phyloP scores from a whole-genome alignment of 805 yeast species.

The Suhomyces xylopsoci region DNA sequence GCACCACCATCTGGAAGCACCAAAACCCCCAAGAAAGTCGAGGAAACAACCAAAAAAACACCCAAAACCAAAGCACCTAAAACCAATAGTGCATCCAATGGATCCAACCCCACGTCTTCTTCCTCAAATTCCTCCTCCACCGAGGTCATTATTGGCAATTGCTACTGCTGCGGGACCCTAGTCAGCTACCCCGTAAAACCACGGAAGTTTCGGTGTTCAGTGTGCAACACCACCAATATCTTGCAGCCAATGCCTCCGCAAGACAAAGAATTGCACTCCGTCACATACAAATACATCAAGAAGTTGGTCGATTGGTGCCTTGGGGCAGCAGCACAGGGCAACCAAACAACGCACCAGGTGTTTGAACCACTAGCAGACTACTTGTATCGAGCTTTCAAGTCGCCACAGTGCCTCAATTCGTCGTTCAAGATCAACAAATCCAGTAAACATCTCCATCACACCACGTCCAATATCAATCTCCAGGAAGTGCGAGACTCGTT shows the following conservation, averaged over 20 bases:
- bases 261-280: not conserved
- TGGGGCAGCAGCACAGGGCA: slow-evolving; percentile 10
- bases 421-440: slow-evolving; percentile 47
- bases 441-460: slow-evolving; percentile 34
- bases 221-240: slow-evolving; percentile 53
- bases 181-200: slow-evolving; percentile 27
- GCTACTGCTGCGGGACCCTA: slow-evolving; percentile 39
- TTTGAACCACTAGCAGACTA: slow-evolving; percentile 52
- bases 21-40: not conserved
- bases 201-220: slow-evolving; percentile 54
- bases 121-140: not conserved
- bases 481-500: slow-evolving; percentile 48
- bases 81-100: not conserved
- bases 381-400: slow-evolving; percentile 47
- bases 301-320: slow-evolving; percentile 34
- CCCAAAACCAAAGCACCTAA: too few relatives aligned
- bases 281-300: slow-evolving; percentile 33
- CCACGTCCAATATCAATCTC: slow-evolving; percentile 49
- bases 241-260: slow-evolving; percentile 11
- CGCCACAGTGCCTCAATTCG: slow-evolving; percentile 44
- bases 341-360: slow-evolving; percentile 26
- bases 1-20: not conserved
- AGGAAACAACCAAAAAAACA: too few relatives aligned
- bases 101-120: not conserved
- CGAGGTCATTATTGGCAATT: slow-evolving; percentile 20